Conservation (phyloP, 2,329 filamentous ascomycete genomes). For the Byssoonygena ceratinophila region DNA sequence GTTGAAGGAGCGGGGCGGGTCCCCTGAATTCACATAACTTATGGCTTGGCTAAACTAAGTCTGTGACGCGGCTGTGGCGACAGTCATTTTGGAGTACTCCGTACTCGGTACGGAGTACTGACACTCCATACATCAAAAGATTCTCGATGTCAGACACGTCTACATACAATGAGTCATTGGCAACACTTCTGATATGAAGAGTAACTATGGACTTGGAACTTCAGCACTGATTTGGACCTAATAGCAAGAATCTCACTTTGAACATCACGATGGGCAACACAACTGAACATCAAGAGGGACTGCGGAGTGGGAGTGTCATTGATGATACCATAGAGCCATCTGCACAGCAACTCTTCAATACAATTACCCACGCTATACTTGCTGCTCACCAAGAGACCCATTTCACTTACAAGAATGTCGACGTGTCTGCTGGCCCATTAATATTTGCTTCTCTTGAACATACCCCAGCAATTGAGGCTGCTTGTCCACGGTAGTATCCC, state of each 20-base stretch:
- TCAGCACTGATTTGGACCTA: no score
- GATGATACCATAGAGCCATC: background rate
- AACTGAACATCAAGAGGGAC: constrained; percentile 3
- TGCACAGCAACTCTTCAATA: constrained; percentile 10
- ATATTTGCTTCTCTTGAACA: constrained; percentile 5
- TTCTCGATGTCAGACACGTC: no score
- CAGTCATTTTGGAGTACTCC: no score
- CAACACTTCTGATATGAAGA: no score
- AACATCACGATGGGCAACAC: background rate
- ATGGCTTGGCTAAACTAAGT: no score
- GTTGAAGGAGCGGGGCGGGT: no score
- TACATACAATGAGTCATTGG: no score
- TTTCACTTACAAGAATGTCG: constrained; percentile 8
- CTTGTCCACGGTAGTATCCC: constrained; percentile 3
- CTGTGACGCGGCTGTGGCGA: no score
- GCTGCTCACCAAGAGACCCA: background rate
- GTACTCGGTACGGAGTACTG: no score
- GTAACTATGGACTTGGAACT: no score
- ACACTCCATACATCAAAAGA: no score
- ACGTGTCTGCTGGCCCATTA: background rate
- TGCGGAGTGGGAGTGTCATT: background rate
- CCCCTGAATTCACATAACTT: no score
- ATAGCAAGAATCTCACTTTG: background rate
- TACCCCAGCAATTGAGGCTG: constrained; percentile 2
- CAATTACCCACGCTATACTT: constrained; percentile 5